phyloP scores from a whole-genome alignment of 192 early-diverging fungal species.

The Gaertneriomyces sp. region DNA sequence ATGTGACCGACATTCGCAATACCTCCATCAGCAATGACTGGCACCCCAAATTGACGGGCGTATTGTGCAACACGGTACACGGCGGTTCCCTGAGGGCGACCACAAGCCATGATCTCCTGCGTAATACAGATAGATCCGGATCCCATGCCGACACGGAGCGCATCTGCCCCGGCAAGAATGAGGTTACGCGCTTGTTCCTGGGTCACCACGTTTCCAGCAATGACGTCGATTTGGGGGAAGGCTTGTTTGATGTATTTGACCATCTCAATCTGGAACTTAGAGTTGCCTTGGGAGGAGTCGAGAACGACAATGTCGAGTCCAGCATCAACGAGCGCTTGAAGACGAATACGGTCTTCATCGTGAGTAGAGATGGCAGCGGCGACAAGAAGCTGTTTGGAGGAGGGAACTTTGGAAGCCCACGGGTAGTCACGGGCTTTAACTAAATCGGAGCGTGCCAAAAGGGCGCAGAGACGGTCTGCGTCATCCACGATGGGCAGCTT shows the following conservation, averaged over 20 bases:
- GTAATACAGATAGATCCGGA: slow-evolving; percentile 54
- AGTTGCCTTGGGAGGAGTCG: slow-evolving; percentile 97
- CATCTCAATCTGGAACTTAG: slow-evolving; percentile 91
- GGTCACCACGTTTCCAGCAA: slow-evolving; percentile 98
- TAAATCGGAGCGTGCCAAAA: slow-evolving; percentile 91
- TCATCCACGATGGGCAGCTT: slow-evolving; percentile 94
- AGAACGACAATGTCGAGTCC: slow-evolving; percentile 95
- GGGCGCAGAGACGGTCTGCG: slow-evolving; percentile 75
- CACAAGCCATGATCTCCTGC: slow-evolving; percentile 79
- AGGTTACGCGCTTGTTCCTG: slow-evolving; percentile 88
- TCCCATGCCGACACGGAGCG: slow-evolving; percentile 94
- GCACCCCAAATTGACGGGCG: slow-evolving; percentile 88
- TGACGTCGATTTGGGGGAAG: slow-evolving; percentile 77
- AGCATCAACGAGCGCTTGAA: slow-evolving; percentile 82
- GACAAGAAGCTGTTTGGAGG: slow-evolving; percentile 86
- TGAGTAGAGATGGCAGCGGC: slow-evolving; percentile 93
- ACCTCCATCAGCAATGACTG: slow-evolving; percentile 95
- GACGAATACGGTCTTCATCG: slow-evolving; percentile 78
- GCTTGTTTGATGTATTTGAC: slow-evolving; percentile 87
- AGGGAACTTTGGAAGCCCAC: slow-evolving; percentile 74
- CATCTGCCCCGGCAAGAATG: slow-evolving; percentile 93
- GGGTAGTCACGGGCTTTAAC: slow-evolving; percentile 97
- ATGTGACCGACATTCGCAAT: slow-evolving; percentile 97
- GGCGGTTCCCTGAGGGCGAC: slow-evolving; percentile 95
- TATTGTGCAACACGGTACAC: slow-evolving; percentile 96